Conservation (phyloP, 352 stramenopile genomes). For the Phytopythium mirpurense region DNA sequence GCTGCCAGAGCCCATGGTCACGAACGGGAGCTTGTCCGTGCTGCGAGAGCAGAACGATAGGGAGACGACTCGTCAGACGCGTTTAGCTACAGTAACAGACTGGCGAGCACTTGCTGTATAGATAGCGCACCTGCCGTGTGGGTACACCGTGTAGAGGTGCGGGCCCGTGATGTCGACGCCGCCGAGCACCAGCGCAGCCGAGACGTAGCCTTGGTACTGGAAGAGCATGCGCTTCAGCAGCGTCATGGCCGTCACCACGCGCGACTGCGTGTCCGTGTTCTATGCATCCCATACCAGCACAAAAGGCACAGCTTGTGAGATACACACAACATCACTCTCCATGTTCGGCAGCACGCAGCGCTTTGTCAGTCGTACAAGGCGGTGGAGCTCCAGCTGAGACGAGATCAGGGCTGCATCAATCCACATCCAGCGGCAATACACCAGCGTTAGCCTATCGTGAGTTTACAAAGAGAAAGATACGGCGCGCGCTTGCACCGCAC, state of each 20-base stretch:
- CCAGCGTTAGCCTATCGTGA: not conserved
- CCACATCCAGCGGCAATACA: not conserved
- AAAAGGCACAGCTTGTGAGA: not conserved
- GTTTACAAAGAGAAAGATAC: too few relatives aligned
- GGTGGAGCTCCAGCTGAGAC: constrained; percentile 94
- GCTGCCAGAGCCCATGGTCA: constrained; percentile 98
- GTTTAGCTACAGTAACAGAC: too few relatives aligned
- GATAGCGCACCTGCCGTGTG: constrained; percentile 89
- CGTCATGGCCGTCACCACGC: constrained; percentile 96
- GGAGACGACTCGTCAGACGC: too few relatives aligned
- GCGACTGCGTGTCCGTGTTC: constrained; percentile 83
- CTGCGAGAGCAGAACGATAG: constrained; percentile 18
- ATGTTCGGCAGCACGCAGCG: not conserved
- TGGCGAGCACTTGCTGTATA: too few relatives aligned
- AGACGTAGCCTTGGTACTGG: constrained; percentile 95
- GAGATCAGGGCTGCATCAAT: constrained; percentile 46
- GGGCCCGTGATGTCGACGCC: constrained; percentile 94
- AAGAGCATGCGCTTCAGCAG: constrained; percentile 97
- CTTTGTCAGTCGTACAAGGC: constrained; percentile 68
- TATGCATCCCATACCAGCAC: constrained; percentile 5
- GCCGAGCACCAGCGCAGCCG: constrained; percentile 96
- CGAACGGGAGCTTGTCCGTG: constrained; percentile 96
- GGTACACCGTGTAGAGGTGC: constrained; percentile 98
- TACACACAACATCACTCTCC: not conserved
- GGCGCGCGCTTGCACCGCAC: constrained; percentile 11